Evolutionary conservation across 148 eudicot species (phyloP).

Genomic region (Tetragonia tetragonoides): DNA sequence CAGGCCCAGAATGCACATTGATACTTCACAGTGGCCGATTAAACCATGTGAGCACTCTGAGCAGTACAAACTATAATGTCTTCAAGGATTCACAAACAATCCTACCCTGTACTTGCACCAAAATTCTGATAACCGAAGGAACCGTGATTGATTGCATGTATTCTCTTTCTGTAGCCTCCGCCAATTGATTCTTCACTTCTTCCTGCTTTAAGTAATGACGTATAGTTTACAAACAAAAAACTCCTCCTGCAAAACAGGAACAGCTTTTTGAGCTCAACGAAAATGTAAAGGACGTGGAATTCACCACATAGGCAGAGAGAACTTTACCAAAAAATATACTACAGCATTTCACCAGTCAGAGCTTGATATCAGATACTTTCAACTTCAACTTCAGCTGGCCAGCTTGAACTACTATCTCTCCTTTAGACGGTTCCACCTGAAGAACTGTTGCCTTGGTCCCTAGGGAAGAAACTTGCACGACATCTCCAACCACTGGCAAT

Average conservation of each 20-base stretch:
- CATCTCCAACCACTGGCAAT: slow-evolving; percentile 72
- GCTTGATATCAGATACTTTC: slow-evolving; percentile 52
- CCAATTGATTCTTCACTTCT: not conserved
- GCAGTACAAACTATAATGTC: not conserved
- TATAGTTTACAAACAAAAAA: not conserved
- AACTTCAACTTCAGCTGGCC: slow-evolving; percentile 78
- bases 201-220: not conserved
- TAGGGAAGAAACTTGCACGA: slow-evolving; percentile 60
- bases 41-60: not conserved
- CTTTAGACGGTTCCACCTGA: slow-evolving; percentile 65
- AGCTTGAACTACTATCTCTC: slow-evolving; percentile 68
- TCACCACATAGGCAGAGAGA: not conserved
- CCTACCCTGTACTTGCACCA: not conserved
- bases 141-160: not conserved
- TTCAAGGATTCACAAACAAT: not conserved
- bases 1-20: not conserved
- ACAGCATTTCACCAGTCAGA: slow-evolving; percentile 30
- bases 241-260: not conserved
- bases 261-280: not conserved
- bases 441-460: slow-evolving; percentile 63
- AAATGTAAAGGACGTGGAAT: not conserved
- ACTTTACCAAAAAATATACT: no score
- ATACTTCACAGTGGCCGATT: no score
- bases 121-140: not conserved
- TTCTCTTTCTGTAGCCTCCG: not conserved